Evolutionary conservation across 2,329 filamentous ascomycete genomes (phyloP).

Genomic region (Hypocreales sp.): DNA sequence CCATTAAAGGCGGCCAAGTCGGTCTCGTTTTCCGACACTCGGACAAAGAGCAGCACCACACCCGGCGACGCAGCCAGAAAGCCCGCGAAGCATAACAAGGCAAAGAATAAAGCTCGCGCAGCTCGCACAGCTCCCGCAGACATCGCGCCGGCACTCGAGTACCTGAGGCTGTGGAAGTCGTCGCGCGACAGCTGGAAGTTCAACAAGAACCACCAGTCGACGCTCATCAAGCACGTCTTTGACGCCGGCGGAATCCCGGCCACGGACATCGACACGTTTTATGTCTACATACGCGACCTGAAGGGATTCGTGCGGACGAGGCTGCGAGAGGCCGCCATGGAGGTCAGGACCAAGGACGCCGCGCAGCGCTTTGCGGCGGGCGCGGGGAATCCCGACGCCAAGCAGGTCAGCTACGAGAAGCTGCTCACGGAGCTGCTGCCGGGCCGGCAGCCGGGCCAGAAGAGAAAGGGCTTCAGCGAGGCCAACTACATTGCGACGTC

Average conservation of each 20-base stretch:
- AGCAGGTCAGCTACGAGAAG: constrained; percentile 36
- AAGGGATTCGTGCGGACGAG: constrained; percentile 60
- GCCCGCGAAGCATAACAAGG: constrained; percentile 21
- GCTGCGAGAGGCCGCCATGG: constrained; percentile 49
- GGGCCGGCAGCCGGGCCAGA: constrained; percentile 18
- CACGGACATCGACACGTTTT: constrained; percentile 51
- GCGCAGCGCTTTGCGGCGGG: constrained; percentile 35
- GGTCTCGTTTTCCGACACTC: constrained; percentile 31
- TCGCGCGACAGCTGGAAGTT: constrained; percentile 74
- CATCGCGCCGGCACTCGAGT: constrained; percentile 53
- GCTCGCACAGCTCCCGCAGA: constrained; percentile 24
- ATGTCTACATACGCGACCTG: constrained; percentile 64
- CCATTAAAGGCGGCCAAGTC: constrained; percentile 25
- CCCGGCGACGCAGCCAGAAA: constrained; percentile 17
- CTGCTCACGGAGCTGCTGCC: constrained; percentile 34
- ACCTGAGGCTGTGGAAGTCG: constrained; percentile 61
- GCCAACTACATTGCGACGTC: constrained; percentile 32
- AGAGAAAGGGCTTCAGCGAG: constrained; percentile 37
- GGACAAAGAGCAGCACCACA: constrained; percentile 16
- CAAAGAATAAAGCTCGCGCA: too few relatives aligned
- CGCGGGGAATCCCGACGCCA: constrained; percentile 30
- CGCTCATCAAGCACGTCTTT: constrained; percentile 71
- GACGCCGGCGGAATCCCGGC: constrained; percentile 56
- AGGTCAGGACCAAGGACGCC: constrained; percentile 41
- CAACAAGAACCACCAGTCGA: constrained; percentile 83